A percentile compares a stretch with the other conserved stretches of the same genome.
These are phyloP conservation scores for Aegilops tauschii DNA, from an alignment of 176 grass and related monocot genomes.

Conservation along the genomic window DNA sequence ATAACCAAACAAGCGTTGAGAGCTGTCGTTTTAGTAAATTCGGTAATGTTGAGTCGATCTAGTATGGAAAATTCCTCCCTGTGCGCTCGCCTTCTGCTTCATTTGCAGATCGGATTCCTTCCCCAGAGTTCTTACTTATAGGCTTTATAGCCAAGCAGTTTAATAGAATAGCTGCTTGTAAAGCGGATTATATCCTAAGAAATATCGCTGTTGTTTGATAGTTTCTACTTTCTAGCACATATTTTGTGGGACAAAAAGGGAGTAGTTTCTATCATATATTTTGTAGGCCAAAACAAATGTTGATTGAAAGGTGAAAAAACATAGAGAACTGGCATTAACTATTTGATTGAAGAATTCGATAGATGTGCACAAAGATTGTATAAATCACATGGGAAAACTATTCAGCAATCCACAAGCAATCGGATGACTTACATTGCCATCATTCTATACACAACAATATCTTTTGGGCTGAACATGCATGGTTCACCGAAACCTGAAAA, in stretches of 20 bases:
- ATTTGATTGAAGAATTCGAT: no score
- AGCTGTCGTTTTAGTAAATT: no score
- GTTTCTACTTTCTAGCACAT: no score
- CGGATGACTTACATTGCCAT: slow-evolving; percentile 63
- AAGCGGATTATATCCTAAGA: neutral
- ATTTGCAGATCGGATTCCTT: neutral
- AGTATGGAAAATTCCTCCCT: no score
- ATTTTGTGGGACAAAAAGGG: no score
- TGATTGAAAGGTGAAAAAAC: neutral
- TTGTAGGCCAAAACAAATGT: neutral
- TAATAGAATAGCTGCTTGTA: neutral
- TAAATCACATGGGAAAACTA: neutral
- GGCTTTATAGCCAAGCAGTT: neutral
- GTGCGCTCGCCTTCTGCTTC: no score
- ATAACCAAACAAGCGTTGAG: no score
- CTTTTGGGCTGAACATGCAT: slow-evolving; percentile 60
- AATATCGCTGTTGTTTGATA: no score
- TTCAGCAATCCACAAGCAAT: neutral
- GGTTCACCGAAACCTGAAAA: slow-evolving; percentile 83
- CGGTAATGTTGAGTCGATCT: no score
- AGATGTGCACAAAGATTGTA: no score
- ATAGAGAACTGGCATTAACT: no score
- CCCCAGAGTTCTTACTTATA: neutral
- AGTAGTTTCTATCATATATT: neutral
- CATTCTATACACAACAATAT: slow-evolving; percentile 76